phyloP scores from a whole-genome alignment of 1,284 basidiomycete genomes.

The Lignosus rhinocerotis region DNA sequence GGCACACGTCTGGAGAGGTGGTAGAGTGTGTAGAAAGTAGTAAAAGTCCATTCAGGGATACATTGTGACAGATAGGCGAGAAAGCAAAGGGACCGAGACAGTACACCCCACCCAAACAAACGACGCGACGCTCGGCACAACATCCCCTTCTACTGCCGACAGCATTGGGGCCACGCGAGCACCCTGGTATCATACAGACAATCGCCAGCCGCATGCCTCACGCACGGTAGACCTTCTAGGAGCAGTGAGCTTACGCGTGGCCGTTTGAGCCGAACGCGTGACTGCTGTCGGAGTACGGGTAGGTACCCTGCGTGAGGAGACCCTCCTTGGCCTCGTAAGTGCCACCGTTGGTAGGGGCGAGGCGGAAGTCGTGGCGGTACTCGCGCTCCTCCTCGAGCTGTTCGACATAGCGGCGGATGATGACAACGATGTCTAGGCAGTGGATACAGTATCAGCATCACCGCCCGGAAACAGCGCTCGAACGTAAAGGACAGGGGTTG shows the following conservation, averaged over 20 bases:
- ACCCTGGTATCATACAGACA: constrained; percentile 4
- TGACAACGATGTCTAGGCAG: constrained; percentile 31
- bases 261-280: constrained; percentile 29
- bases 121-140: not conserved
- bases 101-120: not conserved
- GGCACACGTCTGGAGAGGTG: not conserved
- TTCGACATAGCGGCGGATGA: constrained; percentile 32
- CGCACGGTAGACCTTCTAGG: not conserved
- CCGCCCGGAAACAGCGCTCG: constrained; percentile 3
- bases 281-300: constrained; percentile 32
- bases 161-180: constrained; percentile 1
- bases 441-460: constrained; percentile 16
- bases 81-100: not conserved
- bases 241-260: constrained; percentile 2
- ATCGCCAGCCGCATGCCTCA: not conserved
- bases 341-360: constrained; percentile 27
- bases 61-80: constrained; percentile 5
- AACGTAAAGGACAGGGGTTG: not conserved
- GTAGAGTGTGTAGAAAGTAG: not conserved
- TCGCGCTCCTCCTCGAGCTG: constrained; percentile 35
- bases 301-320: constrained; percentile 27
- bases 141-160: not conserved
- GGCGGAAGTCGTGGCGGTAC: constrained; percentile 30
- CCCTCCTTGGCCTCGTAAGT: constrained; percentile 33
- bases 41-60: constrained; percentile 15